These are phyloP conservation scores for Lathyrus aphaca DNA, from an alignment of 306 rosid species.

Conservation along the genomic window DNA sequence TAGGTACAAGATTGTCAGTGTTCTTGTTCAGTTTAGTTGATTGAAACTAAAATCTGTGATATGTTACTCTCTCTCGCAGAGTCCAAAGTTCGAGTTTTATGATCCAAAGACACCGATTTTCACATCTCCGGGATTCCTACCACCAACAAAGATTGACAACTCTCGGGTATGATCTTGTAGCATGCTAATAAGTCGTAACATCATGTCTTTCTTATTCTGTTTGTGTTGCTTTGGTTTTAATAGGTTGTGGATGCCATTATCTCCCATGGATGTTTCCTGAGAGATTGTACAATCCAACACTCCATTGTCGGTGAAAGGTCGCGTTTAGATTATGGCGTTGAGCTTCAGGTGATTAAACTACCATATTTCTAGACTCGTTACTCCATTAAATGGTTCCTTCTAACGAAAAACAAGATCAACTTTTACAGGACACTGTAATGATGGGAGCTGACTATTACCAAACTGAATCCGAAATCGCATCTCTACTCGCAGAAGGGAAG, in stretches of 20 bases:
- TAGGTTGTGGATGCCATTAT: conserved; percentile 87
- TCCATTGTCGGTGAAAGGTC: conserved; percentile 93
- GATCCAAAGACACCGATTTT: conserved; percentile 85
- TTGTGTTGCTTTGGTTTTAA: conserved; percentile 48
- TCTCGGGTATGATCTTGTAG: conserved; percentile 59
- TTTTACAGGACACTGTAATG: conserved; percentile 79
- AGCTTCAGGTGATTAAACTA: conserved; percentile 57
- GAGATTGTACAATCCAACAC: conserved; percentile 71
- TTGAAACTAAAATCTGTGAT: conserved; percentile 32
- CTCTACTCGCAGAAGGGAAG: conserved; percentile 72
- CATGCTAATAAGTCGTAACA: conserved; percentile 1
- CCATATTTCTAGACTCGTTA: neutral
- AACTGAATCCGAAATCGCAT: conserved; percentile 92
- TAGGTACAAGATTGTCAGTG: conserved; percentile 31
- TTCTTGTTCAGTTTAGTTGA: conserved; percentile 31
- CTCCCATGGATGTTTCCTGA: conserved; percentile 94
- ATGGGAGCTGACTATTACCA: conserved; percentile 95
- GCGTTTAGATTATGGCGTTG: conserved; percentile 79
- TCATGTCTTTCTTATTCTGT: conserved; percentile 40
- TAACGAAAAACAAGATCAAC: conserved; percentile 11
- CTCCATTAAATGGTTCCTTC: conserved; percentile 1
- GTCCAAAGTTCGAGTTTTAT: conserved; percentile 76
- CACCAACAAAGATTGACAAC: conserved; percentile 85
- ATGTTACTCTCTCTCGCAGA: conserved; percentile 49
- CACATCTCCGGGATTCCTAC: conserved; percentile 92